Evolutionary conservation across 106 monocot species (phyloP).

Genomic region (Triglochin maritima): DNA sequence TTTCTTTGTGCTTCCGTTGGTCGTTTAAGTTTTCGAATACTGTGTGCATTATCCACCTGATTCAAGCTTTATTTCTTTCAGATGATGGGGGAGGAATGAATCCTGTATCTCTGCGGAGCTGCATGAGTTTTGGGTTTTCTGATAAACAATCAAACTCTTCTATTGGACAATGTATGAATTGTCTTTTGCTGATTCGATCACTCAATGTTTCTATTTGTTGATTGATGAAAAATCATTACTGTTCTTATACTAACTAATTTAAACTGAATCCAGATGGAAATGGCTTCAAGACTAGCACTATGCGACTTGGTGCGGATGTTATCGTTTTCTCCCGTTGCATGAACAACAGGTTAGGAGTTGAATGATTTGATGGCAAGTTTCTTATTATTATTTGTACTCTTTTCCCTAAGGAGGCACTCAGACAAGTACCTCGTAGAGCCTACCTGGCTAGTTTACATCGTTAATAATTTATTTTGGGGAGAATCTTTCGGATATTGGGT

Average conservation of each 20-base stretch:
- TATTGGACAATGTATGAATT: slow-evolving; percentile 76
- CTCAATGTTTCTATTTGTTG: not conserved
- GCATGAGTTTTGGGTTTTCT: slow-evolving; percentile 97
- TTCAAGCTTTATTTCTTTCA: slow-evolving; percentile 5
- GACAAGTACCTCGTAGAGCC: too few relatives aligned
- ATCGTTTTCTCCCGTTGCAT: slow-evolving; percentile 58
- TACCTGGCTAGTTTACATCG: too few relatives aligned
- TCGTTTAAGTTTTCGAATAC: too few relatives aligned
- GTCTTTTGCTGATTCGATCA: not conserved
- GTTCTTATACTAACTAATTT: not conserved
- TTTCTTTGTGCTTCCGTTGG: not conserved
- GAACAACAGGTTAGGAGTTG: slow-evolving; percentile 28
- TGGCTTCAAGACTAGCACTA: slow-evolving; percentile 97
- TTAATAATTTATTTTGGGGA: too few relatives aligned
- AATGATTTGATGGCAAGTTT: too few relatives aligned
- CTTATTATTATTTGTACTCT: too few relatives aligned
- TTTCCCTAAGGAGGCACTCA: too few relatives aligned
- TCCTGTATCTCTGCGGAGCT: slow-evolving; percentile 57
- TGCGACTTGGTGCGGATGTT: slow-evolving; percentile 91
- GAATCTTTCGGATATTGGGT: too few relatives aligned
- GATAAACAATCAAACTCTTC: slow-evolving; percentile 54
- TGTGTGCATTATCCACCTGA: not conserved
- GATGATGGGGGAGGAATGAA: slow-evolving; percentile 98
- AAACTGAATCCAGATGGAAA: slow-evolving; percentile 55
- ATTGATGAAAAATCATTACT: not conserved